phyloP scores from a whole-genome alignment of 176 grass and related monocot species.

The Puya raimondii region DNA sequence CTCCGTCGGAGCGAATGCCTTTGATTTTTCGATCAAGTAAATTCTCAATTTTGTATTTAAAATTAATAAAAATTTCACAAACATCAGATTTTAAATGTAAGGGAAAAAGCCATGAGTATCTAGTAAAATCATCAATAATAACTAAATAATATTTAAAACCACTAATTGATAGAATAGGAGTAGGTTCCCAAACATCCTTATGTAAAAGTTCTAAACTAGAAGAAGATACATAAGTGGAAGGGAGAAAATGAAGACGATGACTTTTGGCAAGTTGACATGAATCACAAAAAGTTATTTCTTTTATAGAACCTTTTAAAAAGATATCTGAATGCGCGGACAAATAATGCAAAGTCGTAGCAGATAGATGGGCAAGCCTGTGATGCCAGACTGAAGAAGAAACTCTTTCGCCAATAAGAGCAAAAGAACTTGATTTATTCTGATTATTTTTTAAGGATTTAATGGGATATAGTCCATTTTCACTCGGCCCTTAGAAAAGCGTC shows the following conservation, averaged over 20 bases:
- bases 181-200: not conserved
- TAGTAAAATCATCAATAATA: not conserved
- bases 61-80: no score
- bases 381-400: not conserved
- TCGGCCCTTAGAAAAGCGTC: not conserved
- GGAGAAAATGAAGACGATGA: not conserved
- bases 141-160: not conserved
- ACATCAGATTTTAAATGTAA: no score
- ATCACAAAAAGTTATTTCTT: not conserved
- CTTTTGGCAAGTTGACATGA: not conserved
- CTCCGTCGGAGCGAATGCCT: not conserved
- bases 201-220: not conserved
- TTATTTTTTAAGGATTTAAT: not conserved
- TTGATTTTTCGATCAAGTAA: not conserved
- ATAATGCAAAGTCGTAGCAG: no score
- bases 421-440: not conserved
- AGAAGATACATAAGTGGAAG: not conserved
- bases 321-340: no score
- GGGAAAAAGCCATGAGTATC: no score
- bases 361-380: no score
- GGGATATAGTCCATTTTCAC: not conserved
- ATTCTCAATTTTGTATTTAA: not conserved
- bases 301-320: not conserved
- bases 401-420: not conserved
- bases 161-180: not conserved